Evolutionary conservation across 1,284 basidiomycete genomes (phyloP).

Genomic region (Apiotrichum siamense): DNA sequence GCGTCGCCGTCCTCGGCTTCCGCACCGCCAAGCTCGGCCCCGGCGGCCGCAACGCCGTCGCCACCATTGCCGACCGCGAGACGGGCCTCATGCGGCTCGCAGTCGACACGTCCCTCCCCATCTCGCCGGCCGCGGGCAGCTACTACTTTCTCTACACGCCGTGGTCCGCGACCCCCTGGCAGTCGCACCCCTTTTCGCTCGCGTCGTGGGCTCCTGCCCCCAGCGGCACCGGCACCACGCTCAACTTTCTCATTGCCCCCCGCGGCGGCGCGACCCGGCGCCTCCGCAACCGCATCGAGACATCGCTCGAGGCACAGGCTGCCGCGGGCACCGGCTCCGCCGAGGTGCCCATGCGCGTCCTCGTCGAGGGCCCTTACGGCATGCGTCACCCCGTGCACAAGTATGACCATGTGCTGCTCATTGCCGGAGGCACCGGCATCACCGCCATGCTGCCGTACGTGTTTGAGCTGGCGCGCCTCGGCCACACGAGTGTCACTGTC

Average conservation of each 20-base stretch:
- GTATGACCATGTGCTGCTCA: slow-evolving; percentile 24
- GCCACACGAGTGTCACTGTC: slow-evolving; percentile 9
- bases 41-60: slow-evolving; percentile 15
- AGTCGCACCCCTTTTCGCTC: slow-evolving; percentile 34
- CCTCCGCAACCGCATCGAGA: neutral
- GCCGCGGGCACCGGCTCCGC: neutral
- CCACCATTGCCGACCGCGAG: slow-evolving; percentile 8
- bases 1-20: slow-evolving; percentile 22
- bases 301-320: neutral
- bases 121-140: slow-evolving; percentile 21
- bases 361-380: slow-evolving; percentile 38
- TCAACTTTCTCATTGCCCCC: slow-evolving; percentile 28
- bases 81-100: slow-evolving; percentile 25
- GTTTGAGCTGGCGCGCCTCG: slow-evolving; percentile 4
- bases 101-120: slow-evolving; percentile 16
- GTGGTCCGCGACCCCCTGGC: slow-evolving; percentile 21
- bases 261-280: slow-evolving; percentile 20
- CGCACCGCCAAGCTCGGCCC: slow-evolving; percentile 1
- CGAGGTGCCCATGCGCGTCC: slow-evolving; percentile 5
- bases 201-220: slow-evolving; percentile 6
- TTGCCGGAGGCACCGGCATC: slow-evolving; percentile 33
- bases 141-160: slow-evolving; percentile 35
- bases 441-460: slow-evolving; percentile 30
- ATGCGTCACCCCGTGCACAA: slow-evolving; percentile 13
- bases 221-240: slow-evolving; percentile 3